Evolutionary conservation across 2,329 filamentous ascomycete genomes (phyloP).

Genomic region (Rhynchosporium secalis): DNA sequence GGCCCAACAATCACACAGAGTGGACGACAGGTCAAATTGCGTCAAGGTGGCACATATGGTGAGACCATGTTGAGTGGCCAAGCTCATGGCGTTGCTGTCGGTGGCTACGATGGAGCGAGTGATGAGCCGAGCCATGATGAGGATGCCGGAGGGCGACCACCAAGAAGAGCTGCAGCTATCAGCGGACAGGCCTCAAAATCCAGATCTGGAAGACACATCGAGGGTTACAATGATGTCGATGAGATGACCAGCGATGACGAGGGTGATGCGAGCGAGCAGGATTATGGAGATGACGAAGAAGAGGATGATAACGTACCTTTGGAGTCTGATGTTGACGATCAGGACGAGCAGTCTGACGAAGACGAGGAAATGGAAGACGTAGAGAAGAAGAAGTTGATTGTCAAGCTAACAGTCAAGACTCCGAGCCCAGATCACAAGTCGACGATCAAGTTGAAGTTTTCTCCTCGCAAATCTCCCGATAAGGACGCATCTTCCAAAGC

Average conservation of each 20-base stretch:
- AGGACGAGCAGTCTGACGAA: slow-evolving; percentile 49
- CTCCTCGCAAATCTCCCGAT: slow-evolving; percentile 14
- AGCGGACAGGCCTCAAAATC: slow-evolving; percentile 25
- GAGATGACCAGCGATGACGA: slow-evolving; percentile 61
- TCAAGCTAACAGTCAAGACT: slow-evolving; percentile 63
- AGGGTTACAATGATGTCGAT: slow-evolving; percentile 59
- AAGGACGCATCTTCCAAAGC: slow-evolving; percentile 13
- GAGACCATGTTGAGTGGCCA: slow-evolving; percentile 54
- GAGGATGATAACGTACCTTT: slow-evolving; percentile 65
- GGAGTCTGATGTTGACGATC: slow-evolving; percentile 57
- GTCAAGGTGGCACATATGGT: slow-evolving; percentile 55
- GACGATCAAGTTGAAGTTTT: slow-evolving; percentile 30
- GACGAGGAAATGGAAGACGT: slow-evolving; percentile 50
- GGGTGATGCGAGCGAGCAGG: slow-evolving; percentile 69
- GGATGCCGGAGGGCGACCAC: slow-evolving; percentile 41
- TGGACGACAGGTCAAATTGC: slow-evolving; percentile 76
- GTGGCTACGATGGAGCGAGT: slow-evolving; percentile 46
- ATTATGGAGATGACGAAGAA: slow-evolving; percentile 74
- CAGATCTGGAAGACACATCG: slow-evolving; percentile 45
- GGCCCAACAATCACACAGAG: slow-evolving; percentile 74
- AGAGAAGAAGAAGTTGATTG: slow-evolving; percentile 65
- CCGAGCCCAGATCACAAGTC: slow-evolving; percentile 39
- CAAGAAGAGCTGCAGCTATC: slow-evolving; percentile 41
- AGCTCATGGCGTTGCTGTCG: slow-evolving; percentile 26
- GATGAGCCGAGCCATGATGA: slow-evolving; percentile 47